phyloP scores from a whole-genome alignment of 1,284 basidiomycete species.

The Gomphus bonarii region DNA sequence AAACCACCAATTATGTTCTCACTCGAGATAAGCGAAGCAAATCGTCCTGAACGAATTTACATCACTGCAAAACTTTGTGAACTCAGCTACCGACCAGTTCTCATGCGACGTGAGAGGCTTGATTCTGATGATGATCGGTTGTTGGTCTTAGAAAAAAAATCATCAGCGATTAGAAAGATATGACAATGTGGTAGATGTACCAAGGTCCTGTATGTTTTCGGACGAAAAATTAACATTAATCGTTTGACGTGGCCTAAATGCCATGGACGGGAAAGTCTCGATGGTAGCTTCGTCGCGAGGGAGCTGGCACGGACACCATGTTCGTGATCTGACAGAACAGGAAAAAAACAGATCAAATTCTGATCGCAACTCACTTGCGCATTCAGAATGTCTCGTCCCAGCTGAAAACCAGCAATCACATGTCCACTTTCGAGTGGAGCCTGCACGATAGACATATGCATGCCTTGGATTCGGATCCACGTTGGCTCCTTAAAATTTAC shows the following conservation, averaged over 20 bases:
- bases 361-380: neutral
- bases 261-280: neutral
- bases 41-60: neutral
- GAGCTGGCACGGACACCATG: neutral
- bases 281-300: neutral
- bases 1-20: neutral
- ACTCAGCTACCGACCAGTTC: neutral
- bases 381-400: neutral
- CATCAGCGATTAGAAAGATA: neutral
- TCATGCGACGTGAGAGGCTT: neutral
- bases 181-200: neutral
- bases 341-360: neutral
- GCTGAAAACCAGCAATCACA: neutral
- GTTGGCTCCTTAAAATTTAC: neutral
- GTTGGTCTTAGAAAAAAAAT: neutral
- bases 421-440: neutral
- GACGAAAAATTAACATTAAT: neutral
- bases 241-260: neutral
- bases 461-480: slow-evolving; percentile 4
- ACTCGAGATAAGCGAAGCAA: neutral
- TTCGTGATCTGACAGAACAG: neutral
- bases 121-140: neutral
- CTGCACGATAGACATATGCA: neutral
- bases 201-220: neutral
- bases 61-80: neutral